phyloP scores from a whole-genome alignment of 1,284 basidiomycete genomes.

The Exobasidium rhododendri region DNA sequence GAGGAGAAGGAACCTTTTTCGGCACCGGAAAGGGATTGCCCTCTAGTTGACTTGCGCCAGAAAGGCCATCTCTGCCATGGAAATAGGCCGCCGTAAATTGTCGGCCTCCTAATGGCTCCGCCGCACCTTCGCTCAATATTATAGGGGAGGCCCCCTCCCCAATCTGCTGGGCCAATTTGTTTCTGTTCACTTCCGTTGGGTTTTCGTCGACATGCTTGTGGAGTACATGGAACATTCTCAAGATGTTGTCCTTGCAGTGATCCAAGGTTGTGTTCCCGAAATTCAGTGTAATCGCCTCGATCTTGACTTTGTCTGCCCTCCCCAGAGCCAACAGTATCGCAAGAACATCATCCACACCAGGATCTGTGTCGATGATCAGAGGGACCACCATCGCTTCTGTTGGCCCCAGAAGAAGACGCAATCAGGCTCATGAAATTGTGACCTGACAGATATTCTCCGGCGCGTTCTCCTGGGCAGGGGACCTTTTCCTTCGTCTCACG shows the following conservation, averaged over 20 bases:
- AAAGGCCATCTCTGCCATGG: conserved; percentile 51
- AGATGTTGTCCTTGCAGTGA: conserved; percentile 60
- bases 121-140: conserved; percentile 61
- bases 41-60: conserved; percentile 35
- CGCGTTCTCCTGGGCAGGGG: not conserved
- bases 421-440: not conserved
- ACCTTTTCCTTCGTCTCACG: not conserved
- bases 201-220: conserved; percentile 9
- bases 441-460: too few relatives aligned
- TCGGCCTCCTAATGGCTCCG: conserved; percentile 72
- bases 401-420: not conserved
- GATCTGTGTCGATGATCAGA: conserved; percentile 51
- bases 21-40: conserved; percentile 42
- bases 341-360: conserved; percentile 82
- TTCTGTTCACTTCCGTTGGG: not conserved
- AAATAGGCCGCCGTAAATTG: conserved; percentile 78
- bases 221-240: conserved; percentile 62
- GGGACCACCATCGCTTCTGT: not conserved
- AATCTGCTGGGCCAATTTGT: conserved; percentile 1
- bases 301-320: not conserved
- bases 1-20: conserved; percentile 14
- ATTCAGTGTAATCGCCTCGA: conserved; percentile 66
- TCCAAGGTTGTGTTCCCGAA: conserved; percentile 57
- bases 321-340: conserved; percentile 60
- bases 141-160: not conserved